Conservation (phyloP, 148 eudicot genomes). For the Amaranthus cruentus region DNA sequence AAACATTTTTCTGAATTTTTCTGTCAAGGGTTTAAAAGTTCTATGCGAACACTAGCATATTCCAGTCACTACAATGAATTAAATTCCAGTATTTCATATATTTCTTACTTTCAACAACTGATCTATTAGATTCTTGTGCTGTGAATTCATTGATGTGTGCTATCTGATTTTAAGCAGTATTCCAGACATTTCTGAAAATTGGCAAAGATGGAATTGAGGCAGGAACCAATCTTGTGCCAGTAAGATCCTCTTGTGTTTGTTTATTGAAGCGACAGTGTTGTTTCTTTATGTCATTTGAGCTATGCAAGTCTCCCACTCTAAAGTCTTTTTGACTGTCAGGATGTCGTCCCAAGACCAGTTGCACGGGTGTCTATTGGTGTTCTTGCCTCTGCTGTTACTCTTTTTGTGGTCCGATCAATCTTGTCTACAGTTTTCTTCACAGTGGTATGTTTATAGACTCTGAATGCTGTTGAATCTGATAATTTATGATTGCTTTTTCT, state of each 20-base stretch:
- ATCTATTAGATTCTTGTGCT: background rate
- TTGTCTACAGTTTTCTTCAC: conserved; percentile 77
- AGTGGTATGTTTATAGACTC: conserved; percentile 43
- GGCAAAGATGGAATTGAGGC: conserved; percentile 93
- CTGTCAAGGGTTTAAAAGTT: background rate
- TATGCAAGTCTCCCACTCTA: background rate
- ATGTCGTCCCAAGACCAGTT: conserved; percentile 73
- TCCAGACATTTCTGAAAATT: conserved; percentile 65
- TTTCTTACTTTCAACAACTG: background rate
- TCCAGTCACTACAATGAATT: background rate
- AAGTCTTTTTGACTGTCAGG: conserved; percentile 37
- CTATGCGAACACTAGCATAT: background rate
- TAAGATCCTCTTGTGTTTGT: conserved; percentile 35
- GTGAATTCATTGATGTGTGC: conserved; percentile 10
- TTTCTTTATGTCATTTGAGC: background rate
- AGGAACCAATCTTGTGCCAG: conserved; percentile 90
- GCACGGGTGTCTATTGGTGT: conserved; percentile 68
- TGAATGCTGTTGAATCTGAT: conserved; percentile 8
- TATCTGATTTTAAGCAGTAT: conserved; percentile 33
- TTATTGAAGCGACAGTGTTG: background rate
- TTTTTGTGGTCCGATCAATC: conserved; percentile 71
- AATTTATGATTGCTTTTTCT: background rate
- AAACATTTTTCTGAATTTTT: background rate
- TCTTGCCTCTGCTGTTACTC: conserved; percentile 44
- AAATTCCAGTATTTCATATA: background rate